These are phyloP conservation scores for Xylaria curta DNA, from an alignment of 495 filamentous ascomycete species.

Conservation along the genomic window DNA sequence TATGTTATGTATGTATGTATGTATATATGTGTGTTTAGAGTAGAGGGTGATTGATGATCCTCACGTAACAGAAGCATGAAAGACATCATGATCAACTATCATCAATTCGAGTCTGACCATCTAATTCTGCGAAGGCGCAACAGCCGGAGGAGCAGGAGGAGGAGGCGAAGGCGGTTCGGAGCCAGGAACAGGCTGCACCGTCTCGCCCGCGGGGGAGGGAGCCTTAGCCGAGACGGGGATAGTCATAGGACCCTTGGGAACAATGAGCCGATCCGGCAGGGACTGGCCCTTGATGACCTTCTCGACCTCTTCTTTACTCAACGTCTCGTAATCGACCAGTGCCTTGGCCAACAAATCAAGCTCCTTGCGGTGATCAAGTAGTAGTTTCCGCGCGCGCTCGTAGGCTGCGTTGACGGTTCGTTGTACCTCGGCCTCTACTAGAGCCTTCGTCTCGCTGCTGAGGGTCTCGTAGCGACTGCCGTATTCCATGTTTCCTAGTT, in stretches of 20 bases:
- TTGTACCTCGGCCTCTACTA: constrained; percentile 87
- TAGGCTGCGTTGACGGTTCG: constrained; percentile 82
- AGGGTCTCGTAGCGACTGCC: constrained; percentile 76
- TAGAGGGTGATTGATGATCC: background rate
- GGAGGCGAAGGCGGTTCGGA: constrained; percentile 28
- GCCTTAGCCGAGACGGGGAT: constrained; percentile 46
- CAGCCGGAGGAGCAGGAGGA: constrained; percentile 25
- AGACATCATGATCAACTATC: background rate
- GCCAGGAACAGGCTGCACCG: constrained; percentile 31
- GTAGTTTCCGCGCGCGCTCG: constrained; percentile 71
- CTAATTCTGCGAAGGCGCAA: constrained; percentile 12
- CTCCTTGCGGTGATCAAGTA: constrained; percentile 75
- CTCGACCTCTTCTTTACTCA: constrained; percentile 86
- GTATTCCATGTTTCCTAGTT: constrained; percentile 89
- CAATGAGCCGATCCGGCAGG: constrained; percentile 59
- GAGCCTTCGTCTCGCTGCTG: constrained; percentile 80
- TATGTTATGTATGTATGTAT: constrained; percentile 5
- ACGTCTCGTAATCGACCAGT: constrained; percentile 90
- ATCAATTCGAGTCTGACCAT: no score
- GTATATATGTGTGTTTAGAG: background rate
- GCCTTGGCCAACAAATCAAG: constrained; percentile 87
- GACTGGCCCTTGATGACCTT: constrained; percentile 86
- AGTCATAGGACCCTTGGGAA: constrained; percentile 56
- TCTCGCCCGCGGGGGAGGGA: constrained; percentile 35
- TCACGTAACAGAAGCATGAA: constrained; percentile 9